Evolutionary conservation across 2,329 filamentous ascomycete genomes (phyloP), one percentile per base, ranked within the genome.

Genomic region (Ciborinia camelliae): DNA sequence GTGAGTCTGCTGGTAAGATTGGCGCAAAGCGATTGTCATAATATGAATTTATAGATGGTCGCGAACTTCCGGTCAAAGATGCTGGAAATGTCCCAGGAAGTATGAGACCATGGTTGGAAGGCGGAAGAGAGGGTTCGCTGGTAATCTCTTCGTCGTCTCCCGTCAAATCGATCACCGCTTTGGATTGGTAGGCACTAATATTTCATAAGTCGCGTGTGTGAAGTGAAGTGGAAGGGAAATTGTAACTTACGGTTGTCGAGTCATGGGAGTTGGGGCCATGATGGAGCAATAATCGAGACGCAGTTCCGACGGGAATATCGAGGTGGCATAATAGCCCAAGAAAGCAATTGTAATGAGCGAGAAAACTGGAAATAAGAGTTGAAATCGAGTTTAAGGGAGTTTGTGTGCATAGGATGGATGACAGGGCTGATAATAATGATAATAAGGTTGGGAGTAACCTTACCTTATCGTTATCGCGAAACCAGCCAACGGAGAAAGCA

Each of bases 121-220:
- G 37, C 35, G 37, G 26, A 14, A 45, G 20, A 18, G 26, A 32
- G n/a, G 37, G 18, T 14, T 30, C 50, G 30, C n/a, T 28, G 15
- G 41, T 15, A 18, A 26, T 58, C 14, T 63, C 37, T n/a, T 63
- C 60, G n/a, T 54, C 37, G 37, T 60, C 62, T 20, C 41, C 35
- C 3, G 54, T 60, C 9, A 60, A 23, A 43, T 64, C 62, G 35
- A 64, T 64, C n/a, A 64, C 53, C 12, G 10, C 41, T 20, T 45
- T 12, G 39, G 50, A 32, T 50, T 60, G 30, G 30, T 35, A 28
- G n/a, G n/a, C 23, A 35, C 52, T 55, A 45, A 35, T 28, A n/a
- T 26, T 47, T 10, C 8, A 12, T 58, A 47, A 53, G 58, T 61
- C 45, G 58, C 55, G 55, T 61, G 45, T 41, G 9, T 20, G 32